Base-by-base conservation (phyloP, 1,139 yeast species). In the Yamadazyma trypodendri region DNA sequence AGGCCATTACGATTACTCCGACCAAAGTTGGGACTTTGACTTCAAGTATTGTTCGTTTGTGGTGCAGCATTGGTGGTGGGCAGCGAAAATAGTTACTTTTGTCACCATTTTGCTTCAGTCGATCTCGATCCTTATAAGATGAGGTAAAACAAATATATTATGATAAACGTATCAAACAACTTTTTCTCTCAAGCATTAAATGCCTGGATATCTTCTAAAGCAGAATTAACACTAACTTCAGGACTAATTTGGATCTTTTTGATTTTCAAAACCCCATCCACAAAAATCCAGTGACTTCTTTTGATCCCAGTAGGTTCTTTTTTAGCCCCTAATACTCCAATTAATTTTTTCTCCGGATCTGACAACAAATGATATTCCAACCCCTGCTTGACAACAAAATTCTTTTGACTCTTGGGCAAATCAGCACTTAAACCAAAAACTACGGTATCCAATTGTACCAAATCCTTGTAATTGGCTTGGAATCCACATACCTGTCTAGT, bases 61-160 rank as follows among this genome's bases (percentile, higher is more conserved):
- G 1, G 77, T 87, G n/a, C 97, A 89, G 61, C 97, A 89, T 57
- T 77, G 85, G 48, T 92, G 97, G 97, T 92, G 97, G 97, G 86
- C 78, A 4, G 73, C 95, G 2, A 82, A 86, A 52, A 72, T 82
- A 2, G 53, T 72, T 10, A 58, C 78, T 2, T 46, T 77, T 2
- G 40, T 81, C n/a, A 63, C 81, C 0, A 42, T 74, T 8, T 50
- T 76, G 12, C 43, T 73, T 29, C 66, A 66, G 29, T 65, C 77
- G 0, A 29, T 61, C 11, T 46, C 41, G 18, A 44, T 43, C 27
- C 39, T 48, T 31, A 27, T 28, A 11, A 29, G 34, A 11, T 34
- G 28, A 30, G 17, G 7, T 24, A 8, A 24, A 12, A 24, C n/a
- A 24, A 7, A 15, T 13, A 28, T 28, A 9, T 28, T 6, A 18